Conservation (phyloP, 2,329 filamentous ascomycete genomes). For the Pseudonectria foliicola region DNA sequence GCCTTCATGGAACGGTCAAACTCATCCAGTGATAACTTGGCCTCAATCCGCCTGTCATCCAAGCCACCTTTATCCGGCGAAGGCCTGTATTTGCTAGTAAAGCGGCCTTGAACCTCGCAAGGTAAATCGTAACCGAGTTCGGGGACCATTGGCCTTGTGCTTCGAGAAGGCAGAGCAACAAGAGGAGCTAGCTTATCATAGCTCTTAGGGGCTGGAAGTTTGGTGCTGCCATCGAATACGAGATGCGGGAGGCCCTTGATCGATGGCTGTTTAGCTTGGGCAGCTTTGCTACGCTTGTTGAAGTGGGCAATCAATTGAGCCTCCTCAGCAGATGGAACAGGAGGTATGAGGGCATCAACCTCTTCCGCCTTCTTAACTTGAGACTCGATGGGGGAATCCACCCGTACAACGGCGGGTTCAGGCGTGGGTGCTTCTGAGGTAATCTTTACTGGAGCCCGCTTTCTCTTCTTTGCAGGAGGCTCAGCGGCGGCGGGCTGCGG, state of each 20-base stretch:
- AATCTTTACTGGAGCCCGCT: slow-evolving; percentile 24
- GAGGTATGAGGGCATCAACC: slow-evolving; percentile 24
- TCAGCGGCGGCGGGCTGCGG: slow-evolving; percentile 18
- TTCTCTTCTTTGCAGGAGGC: slow-evolving; percentile 32
- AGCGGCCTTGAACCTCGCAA: slow-evolving; percentile 38
- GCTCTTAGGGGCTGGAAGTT: slow-evolving; percentile 36
- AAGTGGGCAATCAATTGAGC: slow-evolving; percentile 31
- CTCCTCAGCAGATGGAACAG: slow-evolving; percentile 28
- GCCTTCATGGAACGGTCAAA: slow-evolving; percentile 35
- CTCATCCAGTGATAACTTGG: slow-evolving; percentile 32
- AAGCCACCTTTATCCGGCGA: slow-evolving; percentile 32
- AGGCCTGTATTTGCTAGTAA: slow-evolving; percentile 34
- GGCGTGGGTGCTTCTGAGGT: slow-evolving; percentile 18
- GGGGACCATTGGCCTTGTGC: slow-evolving; percentile 31
- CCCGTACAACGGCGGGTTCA: slow-evolving; percentile 18
- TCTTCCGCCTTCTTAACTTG: slow-evolving; percentile 28
- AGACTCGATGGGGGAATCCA: slow-evolving; percentile 25
- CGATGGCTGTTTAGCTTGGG: slow-evolving; percentile 31
- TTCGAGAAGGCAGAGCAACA: slow-evolving; percentile 34
- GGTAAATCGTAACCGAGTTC: slow-evolving; percentile 33
- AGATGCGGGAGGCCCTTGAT: slow-evolving; percentile 34
- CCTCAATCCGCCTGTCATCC: slow-evolving; percentile 35
- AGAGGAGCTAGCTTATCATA: slow-evolving; percentile 38
- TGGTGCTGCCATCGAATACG: slow-evolving; percentile 31
- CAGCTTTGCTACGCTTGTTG: slow-evolving; percentile 29